A percentile compares a stretch with the other conserved stretches of the same genome.
These are phyloP conservation scores for Cyclotella baltica DNA, from an alignment of 108 stramenopile genomes.

Conservation along the genomic window DNA sequence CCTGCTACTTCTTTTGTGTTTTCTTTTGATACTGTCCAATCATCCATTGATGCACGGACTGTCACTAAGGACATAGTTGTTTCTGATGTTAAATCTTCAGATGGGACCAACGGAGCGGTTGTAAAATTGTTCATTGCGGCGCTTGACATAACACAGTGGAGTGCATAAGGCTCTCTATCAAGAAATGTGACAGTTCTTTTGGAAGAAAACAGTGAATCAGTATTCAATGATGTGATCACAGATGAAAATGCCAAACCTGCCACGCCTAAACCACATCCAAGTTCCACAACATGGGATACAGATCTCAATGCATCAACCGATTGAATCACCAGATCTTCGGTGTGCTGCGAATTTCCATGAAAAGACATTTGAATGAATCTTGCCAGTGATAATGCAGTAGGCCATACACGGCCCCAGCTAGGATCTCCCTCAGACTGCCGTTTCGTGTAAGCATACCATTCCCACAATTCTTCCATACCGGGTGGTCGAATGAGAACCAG, in stretches of 20 bases:
- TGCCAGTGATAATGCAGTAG: conserved; percentile 50
- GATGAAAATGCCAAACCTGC: conserved; percentile 43
- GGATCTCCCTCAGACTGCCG: conserved; percentile 44
- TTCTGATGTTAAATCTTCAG: not conserved
- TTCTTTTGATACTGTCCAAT: conserved; percentile 44
- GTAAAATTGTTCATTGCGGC: conserved; percentile 42
- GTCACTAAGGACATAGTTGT: conserved; percentile 3
- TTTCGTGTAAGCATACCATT: conserved; percentile 54
- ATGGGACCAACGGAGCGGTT: conserved; percentile 25
- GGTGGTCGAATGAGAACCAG: conserved; percentile 44
- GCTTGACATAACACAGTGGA: conserved; percentile 61
- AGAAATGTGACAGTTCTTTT: conserved; percentile 49
- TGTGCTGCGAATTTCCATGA: not conserved
- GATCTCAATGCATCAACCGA: conserved; percentile 23
- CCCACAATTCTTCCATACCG: conserved; percentile 55
- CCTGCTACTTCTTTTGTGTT: conserved; percentile 1
- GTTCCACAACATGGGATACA: conserved; percentile 38
- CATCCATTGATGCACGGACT: conserved; percentile 38
- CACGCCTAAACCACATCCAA: conserved; percentile 53
- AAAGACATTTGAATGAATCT: conserved; percentile 29
- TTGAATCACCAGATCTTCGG: not conserved
- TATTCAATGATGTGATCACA: not conserved
- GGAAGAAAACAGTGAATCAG: not conserved
- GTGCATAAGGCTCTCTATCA: conserved; percentile 58
- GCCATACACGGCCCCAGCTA: conserved; percentile 62